Evolutionary conservation across 768 basidiomycete species (phyloP).

Genomic region (Mycena pura): DNA sequence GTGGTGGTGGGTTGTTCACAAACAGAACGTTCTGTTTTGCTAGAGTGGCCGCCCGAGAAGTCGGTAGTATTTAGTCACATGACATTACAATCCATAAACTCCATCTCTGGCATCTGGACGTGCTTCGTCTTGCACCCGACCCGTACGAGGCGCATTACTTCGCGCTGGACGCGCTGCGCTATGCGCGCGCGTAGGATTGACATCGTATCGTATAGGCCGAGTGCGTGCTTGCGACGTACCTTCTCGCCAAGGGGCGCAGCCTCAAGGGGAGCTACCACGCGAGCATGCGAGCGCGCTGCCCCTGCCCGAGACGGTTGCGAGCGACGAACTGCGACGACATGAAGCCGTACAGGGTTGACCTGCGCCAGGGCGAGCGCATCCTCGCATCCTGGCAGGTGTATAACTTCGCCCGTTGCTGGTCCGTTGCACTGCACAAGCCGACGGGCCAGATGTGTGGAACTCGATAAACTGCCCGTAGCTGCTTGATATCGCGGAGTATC

Average conservation of each 20-base stretch:
- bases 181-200: slow-evolving; percentile 62
- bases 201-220: slow-evolving; percentile 80
- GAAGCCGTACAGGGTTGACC: slow-evolving; percentile 62
- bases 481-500: slow-evolving; percentile 73
- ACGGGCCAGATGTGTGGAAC: slow-evolving; percentile 61
- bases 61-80: too few species aligned
- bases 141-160: slow-evolving; percentile 80
- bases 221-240: slow-evolving; percentile 77
- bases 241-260: slow-evolving; percentile 75
- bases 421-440: slow-evolving; percentile 73
- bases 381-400: slow-evolving; percentile 86
- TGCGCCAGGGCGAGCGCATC: slow-evolving; percentile 75
- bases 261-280: slow-evolving; percentile 83
- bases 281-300: too few species aligned
- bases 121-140: slow-evolving; percentile 81
- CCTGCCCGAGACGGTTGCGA: slow-evolving; percentile 44
- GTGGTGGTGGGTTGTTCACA: too few species aligned
- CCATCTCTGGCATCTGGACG: slow-evolving; percentile 84
- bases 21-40: too few species aligned
- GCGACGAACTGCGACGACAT: slow-evolving; percentile 49
- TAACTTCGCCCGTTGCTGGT: slow-evolving; percentile 83
- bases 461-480: slow-evolving; percentile 82
- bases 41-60: too few species aligned
- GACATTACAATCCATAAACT: too few species aligned
- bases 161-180: slow-evolving; percentile 66